Evolutionary conservation across 202 grass and related monocot genomes (phyloP).

Genomic region (Elaeis oleifera): DNA sequence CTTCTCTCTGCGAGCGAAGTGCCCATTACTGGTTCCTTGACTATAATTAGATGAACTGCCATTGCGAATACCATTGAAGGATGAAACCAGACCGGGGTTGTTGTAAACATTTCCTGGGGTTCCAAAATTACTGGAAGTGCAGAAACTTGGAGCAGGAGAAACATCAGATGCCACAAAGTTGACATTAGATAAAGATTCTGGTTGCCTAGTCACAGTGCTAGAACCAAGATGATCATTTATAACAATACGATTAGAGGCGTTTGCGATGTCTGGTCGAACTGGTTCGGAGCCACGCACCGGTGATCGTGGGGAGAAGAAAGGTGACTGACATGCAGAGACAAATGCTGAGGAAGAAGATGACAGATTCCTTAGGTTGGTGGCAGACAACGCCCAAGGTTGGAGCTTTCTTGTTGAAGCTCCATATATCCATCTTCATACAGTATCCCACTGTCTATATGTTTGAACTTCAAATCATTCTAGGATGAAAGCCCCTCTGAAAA

Average conservation of each 20-base stretch:
- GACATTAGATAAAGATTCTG: slow-evolving; percentile 26
- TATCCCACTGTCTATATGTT: slow-evolving; percentile 32
- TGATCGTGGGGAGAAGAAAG: slow-evolving; percentile 82
- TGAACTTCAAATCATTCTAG: slow-evolving; percentile 18
- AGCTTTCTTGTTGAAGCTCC: slow-evolving; percentile 95
- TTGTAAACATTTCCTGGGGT: slow-evolving; percentile 59
- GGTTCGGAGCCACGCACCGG: slow-evolving; percentile 29
- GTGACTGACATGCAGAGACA: slow-evolving; percentile 88
- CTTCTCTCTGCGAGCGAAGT: slow-evolving; percentile 43
- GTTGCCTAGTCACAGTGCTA: slow-evolving; percentile 15
- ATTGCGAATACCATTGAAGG: slow-evolving; percentile 43
- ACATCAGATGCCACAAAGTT: slow-evolving; percentile 34
- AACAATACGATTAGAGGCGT: slow-evolving; percentile 12
- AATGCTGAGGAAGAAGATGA: slow-evolving; percentile 89
- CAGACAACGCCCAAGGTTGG: slow-evolving; percentile 54
- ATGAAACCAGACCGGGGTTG: slow-evolving; percentile 45
- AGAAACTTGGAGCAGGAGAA: slow-evolving; percentile 61
- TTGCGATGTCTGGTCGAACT: slow-evolving; percentile 26
- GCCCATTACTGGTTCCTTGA: slow-evolving; percentile 31
- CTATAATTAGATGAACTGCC: slow-evolving; percentile 46
- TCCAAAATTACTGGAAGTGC: slow-evolving; percentile 65
- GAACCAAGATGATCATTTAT: slow-evolving; percentile 46
- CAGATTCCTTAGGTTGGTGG: slow-evolving; percentile 56
- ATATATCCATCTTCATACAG: slow-evolving; percentile 77
- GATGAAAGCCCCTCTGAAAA: not conserved